phyloP scores from a whole-genome alignment of 2,329 filamentous ascomycete genomes.

The Macrophomina tecta region DNA sequence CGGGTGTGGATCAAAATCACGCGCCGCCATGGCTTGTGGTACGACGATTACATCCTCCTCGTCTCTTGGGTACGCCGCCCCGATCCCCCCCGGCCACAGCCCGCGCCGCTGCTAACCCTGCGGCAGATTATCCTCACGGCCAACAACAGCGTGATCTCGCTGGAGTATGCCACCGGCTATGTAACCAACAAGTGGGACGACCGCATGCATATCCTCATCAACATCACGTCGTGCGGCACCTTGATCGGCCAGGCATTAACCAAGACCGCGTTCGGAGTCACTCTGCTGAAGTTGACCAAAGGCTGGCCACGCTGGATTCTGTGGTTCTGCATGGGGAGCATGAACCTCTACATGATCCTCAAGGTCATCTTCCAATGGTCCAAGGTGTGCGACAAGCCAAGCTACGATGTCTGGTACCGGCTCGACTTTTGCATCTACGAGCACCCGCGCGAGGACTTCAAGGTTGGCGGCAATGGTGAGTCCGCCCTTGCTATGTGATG shows the following conservation, averaged over 20 bases:
- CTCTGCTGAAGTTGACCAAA: constrained; percentile 52
- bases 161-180: constrained; percentile 58
- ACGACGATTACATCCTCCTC: constrained; percentile 48
- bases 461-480: constrained; percentile 59
- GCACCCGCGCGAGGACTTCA: constrained; percentile 52
- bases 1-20: constrained; percentile 47
- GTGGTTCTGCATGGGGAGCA: constrained; percentile 57
- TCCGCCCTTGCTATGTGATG: not conserved
- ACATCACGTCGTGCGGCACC: constrained; percentile 48
- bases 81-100: not conserved
- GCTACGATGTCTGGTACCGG: constrained; percentile 56
- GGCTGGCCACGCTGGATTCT: constrained; percentile 51
- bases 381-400: constrained; percentile 50
- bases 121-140: constrained; percentile 50
- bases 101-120: constrained; percentile 18
- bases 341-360: constrained; percentile 57
- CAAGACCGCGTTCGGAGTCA: constrained; percentile 49
- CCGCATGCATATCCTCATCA: constrained; percentile 61
- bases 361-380: constrained; percentile 60
- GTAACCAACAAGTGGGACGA: constrained; percentile 56
- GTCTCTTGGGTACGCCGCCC: constrained; percentile 42
- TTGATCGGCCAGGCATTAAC: constrained; percentile 45
- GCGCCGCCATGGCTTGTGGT: constrained; percentile 48
- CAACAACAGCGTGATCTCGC: constrained; percentile 55
- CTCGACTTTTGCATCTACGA: constrained; percentile 53